phyloP scores from a whole-genome alignment of 2,329 filamentous ascomycete genomes.

The Cladosporium oxysporum region DNA sequence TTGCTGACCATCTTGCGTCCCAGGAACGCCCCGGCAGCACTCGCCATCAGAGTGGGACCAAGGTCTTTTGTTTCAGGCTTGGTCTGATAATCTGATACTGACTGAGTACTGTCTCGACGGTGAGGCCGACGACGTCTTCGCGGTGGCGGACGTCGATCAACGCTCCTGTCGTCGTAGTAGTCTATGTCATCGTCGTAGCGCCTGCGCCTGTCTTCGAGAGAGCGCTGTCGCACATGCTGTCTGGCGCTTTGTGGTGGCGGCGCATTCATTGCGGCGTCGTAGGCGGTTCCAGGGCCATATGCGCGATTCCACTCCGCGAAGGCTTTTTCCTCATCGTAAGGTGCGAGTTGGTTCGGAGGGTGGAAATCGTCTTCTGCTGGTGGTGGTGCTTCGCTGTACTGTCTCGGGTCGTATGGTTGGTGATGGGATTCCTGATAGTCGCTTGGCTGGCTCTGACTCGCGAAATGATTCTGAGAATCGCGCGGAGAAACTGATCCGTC shows the following conservation, averaged over 20 bases:
- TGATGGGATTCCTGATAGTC: neutral
- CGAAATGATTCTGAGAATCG: neutral
- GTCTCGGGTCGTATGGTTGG: conserved; percentile 1
- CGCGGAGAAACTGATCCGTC: conserved; percentile 7
- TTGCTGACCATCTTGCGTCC: conserved; percentile 18
- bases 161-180: conserved; percentile 44
- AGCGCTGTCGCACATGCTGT: neutral
- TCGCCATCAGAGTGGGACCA: conserved; percentile 12
- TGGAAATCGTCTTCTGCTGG: neutral
- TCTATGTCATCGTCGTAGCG: conserved; percentile 36
- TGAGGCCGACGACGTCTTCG: conserved; percentile 46
- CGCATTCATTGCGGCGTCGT: neutral
- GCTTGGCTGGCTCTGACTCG: neutral
- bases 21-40: conserved; percentile 15
- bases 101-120: conserved; percentile 48
- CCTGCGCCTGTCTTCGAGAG: neutral
- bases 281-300: conserved; percentile 11
- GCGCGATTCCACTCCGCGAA: conserved; percentile 20
- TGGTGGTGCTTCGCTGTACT: conserved; percentile 3
- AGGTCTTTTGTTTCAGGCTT: conserved; percentile 7
- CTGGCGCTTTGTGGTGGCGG: conserved; percentile 27
- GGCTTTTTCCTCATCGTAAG: conserved; percentile 22
- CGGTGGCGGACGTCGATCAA: conserved; percentile 58
- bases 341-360: conserved; percentile 16
- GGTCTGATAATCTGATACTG: conserved; percentile 44